Evolutionary conservation across 164 flowering plant genomes (phyloP).

Genomic region (Annona cherimola): DNA sequence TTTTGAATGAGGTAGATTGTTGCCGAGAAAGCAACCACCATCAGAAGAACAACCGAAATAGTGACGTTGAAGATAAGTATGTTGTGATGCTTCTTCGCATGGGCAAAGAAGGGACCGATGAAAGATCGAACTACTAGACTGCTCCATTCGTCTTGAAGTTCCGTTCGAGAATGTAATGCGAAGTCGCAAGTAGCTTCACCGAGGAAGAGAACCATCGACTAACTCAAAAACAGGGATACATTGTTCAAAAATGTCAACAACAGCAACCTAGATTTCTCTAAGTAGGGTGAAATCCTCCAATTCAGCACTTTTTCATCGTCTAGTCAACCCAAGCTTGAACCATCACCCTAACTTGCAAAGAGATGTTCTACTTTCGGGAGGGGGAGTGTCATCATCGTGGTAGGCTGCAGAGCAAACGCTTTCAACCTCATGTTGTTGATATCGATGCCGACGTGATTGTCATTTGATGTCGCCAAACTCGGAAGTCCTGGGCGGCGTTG

Average conservation of each 20-base stretch:
- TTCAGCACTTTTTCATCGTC: conserved; percentile 20
- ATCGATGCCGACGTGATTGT: conserved; percentile 73
- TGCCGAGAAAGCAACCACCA: conserved; percentile 3
- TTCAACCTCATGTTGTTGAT: conserved; percentile 48
- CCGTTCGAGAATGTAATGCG: conserved; percentile 32
- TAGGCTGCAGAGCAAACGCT: conserved; percentile 32
- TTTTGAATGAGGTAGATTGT: conserved; percentile 25
- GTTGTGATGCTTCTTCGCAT: conserved; percentile 23
- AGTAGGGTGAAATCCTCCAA: conserved; percentile 38
- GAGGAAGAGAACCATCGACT: conserved; percentile 65
- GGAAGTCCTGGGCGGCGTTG: conserved; percentile 56
- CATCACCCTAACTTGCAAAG: conserved; percentile 34
- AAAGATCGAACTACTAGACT: conserved; percentile 24
- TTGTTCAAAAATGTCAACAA: conserved; percentile 36
- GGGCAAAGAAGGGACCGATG: conserved; percentile 39
- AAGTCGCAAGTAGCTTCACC: conserved; percentile 39
- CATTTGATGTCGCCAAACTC: conserved; percentile 53
- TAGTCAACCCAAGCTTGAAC: conserved; percentile 70
- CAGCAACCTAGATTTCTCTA: conserved; percentile 27
- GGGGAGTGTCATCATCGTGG: not conserved
- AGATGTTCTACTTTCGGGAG: conserved; percentile 17
- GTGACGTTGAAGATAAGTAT: conserved; percentile 24
- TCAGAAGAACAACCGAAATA: conserved; percentile 16
- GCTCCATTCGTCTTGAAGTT: conserved; percentile 25
- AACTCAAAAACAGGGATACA: conserved; percentile 37